phyloP scores from a whole-genome alignment of 164 flowering plant species.

The Stephania japonica region DNA sequence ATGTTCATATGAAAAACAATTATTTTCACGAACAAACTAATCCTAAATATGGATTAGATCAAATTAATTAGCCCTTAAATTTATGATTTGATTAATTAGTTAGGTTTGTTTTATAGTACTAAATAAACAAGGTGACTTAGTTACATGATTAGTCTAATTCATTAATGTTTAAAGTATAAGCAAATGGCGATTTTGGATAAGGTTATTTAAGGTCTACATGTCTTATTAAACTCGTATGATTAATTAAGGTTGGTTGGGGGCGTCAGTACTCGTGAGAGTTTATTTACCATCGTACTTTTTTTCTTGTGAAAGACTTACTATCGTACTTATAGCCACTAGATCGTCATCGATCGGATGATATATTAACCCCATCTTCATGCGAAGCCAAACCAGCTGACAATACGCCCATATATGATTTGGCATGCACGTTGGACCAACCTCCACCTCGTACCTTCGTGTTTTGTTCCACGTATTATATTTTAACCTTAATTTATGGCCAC shows the following conservation, averaged over 20 bases:
- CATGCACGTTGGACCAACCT: no score
- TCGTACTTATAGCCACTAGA: no score
- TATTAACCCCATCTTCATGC: no score
- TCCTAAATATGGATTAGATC: not conserved
- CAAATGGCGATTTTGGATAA: not conserved
- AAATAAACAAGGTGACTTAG: not conserved
- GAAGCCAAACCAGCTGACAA: no score
- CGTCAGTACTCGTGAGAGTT: not conserved
- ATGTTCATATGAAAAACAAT: not conserved
- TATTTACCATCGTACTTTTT: no score
- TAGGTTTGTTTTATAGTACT: not conserved
- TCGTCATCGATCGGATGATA: no score
- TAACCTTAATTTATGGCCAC: no score
- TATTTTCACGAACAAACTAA: not conserved
- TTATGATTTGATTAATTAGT: not conserved
- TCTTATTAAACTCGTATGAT: no score
- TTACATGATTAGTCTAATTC: not conserved
- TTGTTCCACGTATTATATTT: no score
- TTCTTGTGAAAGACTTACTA: no score
- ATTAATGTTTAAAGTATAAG: not conserved
- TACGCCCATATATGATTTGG: no score
- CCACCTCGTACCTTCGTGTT: no score
- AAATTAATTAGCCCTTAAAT: not conserved
- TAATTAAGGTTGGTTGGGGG: not conserved
- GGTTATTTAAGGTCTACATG: not conserved